Conservation (phyloP, 106 monocot genomes). For the Platanthera guangdongensis region DNA sequence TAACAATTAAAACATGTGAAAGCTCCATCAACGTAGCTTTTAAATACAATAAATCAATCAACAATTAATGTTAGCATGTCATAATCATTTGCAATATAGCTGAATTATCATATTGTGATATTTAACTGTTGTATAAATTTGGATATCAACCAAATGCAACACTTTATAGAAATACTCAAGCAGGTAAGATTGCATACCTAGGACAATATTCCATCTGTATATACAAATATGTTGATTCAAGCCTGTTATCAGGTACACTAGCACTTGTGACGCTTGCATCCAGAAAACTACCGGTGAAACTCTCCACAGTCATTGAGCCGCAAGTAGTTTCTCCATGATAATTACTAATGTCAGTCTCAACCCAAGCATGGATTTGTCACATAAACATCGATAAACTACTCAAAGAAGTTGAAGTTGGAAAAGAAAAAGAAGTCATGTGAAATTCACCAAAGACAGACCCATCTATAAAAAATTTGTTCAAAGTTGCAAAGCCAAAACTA, state of each 20-base stretch:
- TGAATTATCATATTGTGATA: not conserved
- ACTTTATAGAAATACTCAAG: constrained; percentile 1
- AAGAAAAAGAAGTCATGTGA: not conserved
- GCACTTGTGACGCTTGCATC: constrained; percentile 39
- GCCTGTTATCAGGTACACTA: constrained; percentile 20
- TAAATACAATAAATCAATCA: not conserved
- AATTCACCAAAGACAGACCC: not conserved
- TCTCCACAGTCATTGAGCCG: constrained; percentile 49
- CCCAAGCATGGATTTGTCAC: constrained; percentile 64
- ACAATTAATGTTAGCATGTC: not conserved
- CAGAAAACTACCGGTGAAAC: constrained; percentile 31
- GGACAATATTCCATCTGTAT: constrained; percentile 99
- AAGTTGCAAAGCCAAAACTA: not conserved
- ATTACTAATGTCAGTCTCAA: constrained; percentile 64
- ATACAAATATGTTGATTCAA: constrained; percentile 76
- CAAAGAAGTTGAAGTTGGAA: constrained; percentile 2
- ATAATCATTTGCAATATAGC: not conserved
- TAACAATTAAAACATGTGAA: not conserved
- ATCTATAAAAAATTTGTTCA: not conserved
- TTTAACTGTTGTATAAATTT: not conserved
- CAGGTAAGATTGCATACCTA: constrained; percentile 28
- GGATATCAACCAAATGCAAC: not conserved
- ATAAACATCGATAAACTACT: not conserved
- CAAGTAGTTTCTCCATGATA: constrained; percentile 21
- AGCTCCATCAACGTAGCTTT: not conserved